A percentile compares a stretch with the other conserved stretches of the same genome.
These are phyloP conservation scores for Haberlea rhodopensis DNA, from an alignment of 257 asterid genomes.

Conservation along the genomic window DNA sequence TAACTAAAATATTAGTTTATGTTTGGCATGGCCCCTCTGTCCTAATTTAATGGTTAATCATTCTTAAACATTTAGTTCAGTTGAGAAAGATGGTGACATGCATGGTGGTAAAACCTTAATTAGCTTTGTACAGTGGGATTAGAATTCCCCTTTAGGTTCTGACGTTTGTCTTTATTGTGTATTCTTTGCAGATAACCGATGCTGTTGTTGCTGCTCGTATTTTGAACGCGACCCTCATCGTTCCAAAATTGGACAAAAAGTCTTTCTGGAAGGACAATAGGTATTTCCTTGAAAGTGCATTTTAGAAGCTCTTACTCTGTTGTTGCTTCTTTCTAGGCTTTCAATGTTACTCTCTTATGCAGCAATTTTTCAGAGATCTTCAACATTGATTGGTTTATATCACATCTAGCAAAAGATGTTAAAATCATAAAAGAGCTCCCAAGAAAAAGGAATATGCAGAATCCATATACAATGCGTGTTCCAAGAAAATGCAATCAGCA, in stretches of 20 bases:
- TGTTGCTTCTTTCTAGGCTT: constrained; percentile 18
- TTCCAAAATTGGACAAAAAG: constrained; percentile 81
- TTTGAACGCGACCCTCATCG: constrained; percentile 90
- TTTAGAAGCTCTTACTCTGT: constrained; percentile 8
- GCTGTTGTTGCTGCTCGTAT: constrained; percentile 99
- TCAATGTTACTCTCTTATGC: constrained; percentile 43
- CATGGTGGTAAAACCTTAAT: not conserved
- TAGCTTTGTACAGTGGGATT: constrained; percentile 8
- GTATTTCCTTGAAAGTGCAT: constrained; percentile 33
- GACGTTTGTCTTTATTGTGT: constrained; percentile 21
- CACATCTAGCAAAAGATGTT: constrained; percentile 72
- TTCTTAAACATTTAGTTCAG: constrained; percentile 6
- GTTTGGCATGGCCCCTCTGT: not conserved
- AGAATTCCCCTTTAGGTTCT: constrained; percentile 22
- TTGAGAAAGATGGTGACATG: not conserved
- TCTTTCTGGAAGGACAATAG: constrained; percentile 98
- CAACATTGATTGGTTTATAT: constrained; percentile 75
- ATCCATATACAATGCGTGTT: constrained; percentile 80
- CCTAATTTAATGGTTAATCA: not conserved
- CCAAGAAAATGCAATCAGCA: constrained; percentile 90
- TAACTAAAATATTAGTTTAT: not conserved
- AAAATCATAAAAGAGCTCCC: constrained; percentile 78
- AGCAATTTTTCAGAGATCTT: constrained; percentile 94
- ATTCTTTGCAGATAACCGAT: constrained; percentile 70
- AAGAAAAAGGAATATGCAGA: constrained; percentile 71